phyloP scores from a whole-genome alignment of 2,329 filamentous ascomycete species.

The Gremmenia infestans region DNA sequence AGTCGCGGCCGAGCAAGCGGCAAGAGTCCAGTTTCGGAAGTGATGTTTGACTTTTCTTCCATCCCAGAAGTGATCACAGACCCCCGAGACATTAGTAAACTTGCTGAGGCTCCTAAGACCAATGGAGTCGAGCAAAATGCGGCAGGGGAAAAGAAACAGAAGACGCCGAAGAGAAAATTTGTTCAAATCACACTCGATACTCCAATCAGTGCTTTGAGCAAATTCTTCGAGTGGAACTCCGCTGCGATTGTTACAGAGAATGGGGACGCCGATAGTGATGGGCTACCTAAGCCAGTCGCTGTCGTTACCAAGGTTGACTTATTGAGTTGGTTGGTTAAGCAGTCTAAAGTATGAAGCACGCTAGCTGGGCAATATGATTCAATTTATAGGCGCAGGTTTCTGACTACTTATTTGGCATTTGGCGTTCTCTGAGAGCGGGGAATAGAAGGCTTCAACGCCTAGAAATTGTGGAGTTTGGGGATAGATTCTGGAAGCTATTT shows the following conservation, averaged over 20 bases:
- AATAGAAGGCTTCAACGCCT: background rate
- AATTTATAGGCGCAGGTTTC: background rate
- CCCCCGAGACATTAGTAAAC: constrained; percentile 55
- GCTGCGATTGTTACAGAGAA: constrained; percentile 90
- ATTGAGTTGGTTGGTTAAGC: constrained; percentile 83
- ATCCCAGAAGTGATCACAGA: constrained; percentile 90
- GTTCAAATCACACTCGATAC: constrained; percentile 94
- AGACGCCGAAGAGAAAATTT: constrained; percentile 61
- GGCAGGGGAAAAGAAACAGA: constrained; percentile 34
- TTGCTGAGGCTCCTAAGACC: constrained; percentile 29
- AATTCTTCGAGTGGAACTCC: constrained; percentile 98
- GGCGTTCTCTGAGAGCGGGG: background rate
- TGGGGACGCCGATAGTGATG: constrained; percentile 41
- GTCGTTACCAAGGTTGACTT: constrained; percentile 97
- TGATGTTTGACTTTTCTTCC: constrained; percentile 95
- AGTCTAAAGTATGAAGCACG: constrained; percentile 34
- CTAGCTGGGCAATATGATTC: background rate
- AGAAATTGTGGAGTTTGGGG: too few species aligned
- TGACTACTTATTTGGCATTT: background rate
- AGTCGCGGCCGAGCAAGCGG: constrained; percentile 74
- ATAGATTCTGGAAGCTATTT: too few species aligned
- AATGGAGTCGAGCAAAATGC: constrained; percentile 28
- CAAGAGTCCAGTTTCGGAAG: constrained; percentile 69
- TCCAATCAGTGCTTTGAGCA: constrained; percentile 73
- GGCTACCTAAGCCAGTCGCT: constrained; percentile 71